A percentile compares a stretch with the other conserved stretches of the same genome.
These are phyloP conservation scores for Sphaerulina musiva DNA, from an alignment of 2,329 filamentous ascomycete genomes.

Conservation along the genomic window DNA sequence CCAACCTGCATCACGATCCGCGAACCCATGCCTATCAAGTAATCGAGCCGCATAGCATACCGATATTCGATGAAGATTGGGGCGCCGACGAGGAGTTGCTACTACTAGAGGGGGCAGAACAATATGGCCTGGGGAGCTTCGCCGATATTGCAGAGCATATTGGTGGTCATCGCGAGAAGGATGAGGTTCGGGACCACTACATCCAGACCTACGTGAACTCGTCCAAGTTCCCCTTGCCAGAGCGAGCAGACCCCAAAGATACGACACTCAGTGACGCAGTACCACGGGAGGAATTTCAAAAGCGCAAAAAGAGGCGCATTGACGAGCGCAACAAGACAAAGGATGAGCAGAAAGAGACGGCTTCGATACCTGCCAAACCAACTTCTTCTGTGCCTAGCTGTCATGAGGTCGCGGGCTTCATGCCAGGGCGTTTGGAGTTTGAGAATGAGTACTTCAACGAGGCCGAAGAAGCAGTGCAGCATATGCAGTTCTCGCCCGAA, in stretches of 20 bases:
- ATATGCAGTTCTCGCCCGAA: conserved; percentile 96
- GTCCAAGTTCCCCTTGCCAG: conserved; percentile 74
- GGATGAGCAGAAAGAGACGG: conserved; percentile 73
- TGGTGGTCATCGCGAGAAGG: conserved; percentile 86
- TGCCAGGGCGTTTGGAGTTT: conserved; percentile 95
- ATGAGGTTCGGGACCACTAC: conserved; percentile 94
- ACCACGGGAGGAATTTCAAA: conserved; percentile 85
- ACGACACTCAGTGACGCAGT: conserved; percentile 71
- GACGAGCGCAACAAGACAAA: conserved; percentile 83
- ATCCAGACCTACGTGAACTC: conserved; percentile 81
- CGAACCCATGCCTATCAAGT: conserved; percentile 82
- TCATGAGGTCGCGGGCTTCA: conserved; percentile 97
- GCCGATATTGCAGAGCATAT: conserved; percentile 97
- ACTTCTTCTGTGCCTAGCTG: conserved; percentile 92
- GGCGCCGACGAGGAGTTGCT: conserved; percentile 95
- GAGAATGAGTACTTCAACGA: conserved; percentile 98
- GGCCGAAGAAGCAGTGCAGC: conserved; percentile 93
- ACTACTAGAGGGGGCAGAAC: conserved; percentile 86
- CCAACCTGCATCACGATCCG: conserved; percentile 78
- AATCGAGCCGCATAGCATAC: conserved; percentile 97
- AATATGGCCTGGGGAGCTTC: conserved; percentile 94
- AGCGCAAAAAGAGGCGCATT: conserved; percentile 83
- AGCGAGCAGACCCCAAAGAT: conserved; percentile 76
- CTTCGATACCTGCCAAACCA: conserved; percentile 81
- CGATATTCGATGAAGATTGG: conserved; percentile 92